Percentiles rank a stretch among this genome's conserved stretches.
phyloP scores from a whole-genome alignment of 805 yeast species.

The Metschnikowia amazonensis region DNA sequence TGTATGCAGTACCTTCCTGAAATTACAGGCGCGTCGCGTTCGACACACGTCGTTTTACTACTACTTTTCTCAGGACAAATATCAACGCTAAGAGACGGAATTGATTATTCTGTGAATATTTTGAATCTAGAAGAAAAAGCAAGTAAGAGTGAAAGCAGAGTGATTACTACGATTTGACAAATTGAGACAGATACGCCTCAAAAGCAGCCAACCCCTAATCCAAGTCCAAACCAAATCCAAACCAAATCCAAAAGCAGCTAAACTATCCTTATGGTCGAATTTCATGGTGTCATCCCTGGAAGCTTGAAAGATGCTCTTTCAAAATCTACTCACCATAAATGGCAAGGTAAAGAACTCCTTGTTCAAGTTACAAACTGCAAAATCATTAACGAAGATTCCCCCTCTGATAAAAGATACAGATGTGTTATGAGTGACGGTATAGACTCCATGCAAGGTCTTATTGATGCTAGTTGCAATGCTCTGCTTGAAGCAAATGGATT shows the following conservation, averaged over 20 bases:
- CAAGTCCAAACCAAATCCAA: no score
- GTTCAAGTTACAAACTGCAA: slow-evolving; percentile 36
- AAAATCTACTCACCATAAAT: slow-evolving; percentile 18
- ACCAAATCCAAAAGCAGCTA: no score
- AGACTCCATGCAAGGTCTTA: slow-evolving; percentile 34
- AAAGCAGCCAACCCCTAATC: no score
- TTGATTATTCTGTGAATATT: background rate
- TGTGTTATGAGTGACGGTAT: slow-evolving; percentile 39
- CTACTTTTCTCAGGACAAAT: background rate
- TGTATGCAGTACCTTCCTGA: background rate
- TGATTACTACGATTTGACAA: background rate
- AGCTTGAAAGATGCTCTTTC: slow-evolving; percentile 25
- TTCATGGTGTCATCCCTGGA: slow-evolving; percentile 24
- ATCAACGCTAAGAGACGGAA: background rate
- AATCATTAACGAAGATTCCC: slow-evolving; percentile 24
- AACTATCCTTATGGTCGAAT: slow-evolving; percentile 20
- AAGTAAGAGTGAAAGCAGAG: background rate
- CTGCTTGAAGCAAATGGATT: slow-evolving; percentile 41
- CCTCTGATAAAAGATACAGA: slow-evolving; percentile 27
- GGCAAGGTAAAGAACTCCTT: slow-evolving; percentile 28
- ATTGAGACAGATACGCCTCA: no score
- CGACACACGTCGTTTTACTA: slow-evolving; percentile 3
- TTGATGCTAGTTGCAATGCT: slow-evolving; percentile 42
- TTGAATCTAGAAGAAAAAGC: background rate
- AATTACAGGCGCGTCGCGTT: slow-evolving; percentile 2